Conservation (phyloP, 2,329 filamentous ascomycete species). For the Venturia asperata region DNA sequence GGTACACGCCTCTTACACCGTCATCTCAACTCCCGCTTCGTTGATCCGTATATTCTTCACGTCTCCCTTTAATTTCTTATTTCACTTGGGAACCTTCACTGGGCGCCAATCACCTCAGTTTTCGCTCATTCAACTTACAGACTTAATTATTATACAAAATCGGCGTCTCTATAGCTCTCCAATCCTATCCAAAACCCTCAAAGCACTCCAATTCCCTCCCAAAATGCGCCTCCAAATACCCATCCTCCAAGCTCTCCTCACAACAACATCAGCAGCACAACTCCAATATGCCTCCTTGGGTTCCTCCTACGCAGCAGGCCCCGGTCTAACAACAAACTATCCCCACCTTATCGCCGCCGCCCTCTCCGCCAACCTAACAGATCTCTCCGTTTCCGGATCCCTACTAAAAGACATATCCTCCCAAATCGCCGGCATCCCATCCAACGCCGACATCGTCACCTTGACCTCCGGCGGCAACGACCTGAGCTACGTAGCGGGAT, state of each 20-base stretch:
- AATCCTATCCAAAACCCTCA: neutral
- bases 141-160: too few species aligned
- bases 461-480: conserved; percentile 37
- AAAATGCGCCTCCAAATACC: neutral
- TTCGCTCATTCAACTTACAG: neutral
- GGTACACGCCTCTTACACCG: neutral
- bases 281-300: conserved; percentile 18
- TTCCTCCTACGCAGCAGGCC: conserved; percentile 27
- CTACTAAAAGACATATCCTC: conserved; percentile 30
- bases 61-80: neutral
- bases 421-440: conserved; percentile 32
- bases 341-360: conserved; percentile 29
- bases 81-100: neutral
- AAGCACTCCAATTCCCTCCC: neutral
- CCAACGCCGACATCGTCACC: conserved; percentile 33
- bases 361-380: conserved; percentile 24
- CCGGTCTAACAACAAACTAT: conserved; percentile 34
- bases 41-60: neutral
- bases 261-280: neutral
- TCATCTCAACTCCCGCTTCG: neutral
- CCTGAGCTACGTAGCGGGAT: conserved; percentile 33
- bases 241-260: neutral
- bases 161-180: neutral
- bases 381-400: conserved; percentile 31
- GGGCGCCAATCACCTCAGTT: neutral